phyloP scores from a whole-genome alignment of 305 asterid genomes.

The Fraxinus dipetala region DNA sequence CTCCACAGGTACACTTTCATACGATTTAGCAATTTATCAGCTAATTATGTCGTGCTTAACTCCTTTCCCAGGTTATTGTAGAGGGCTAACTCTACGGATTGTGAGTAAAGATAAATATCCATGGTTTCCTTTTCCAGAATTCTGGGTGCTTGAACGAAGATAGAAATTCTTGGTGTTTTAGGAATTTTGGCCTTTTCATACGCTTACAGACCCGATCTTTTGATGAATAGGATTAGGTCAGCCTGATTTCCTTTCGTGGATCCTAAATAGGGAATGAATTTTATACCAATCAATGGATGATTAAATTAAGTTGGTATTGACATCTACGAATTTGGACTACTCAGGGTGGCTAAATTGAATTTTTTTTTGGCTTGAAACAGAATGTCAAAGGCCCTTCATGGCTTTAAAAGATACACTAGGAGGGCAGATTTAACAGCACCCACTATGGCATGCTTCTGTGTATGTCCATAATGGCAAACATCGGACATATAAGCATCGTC shows the following conservation, averaged over 20 bases:
- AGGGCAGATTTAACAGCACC: not conserved
- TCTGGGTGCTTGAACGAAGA: not conserved
- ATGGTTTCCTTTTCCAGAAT: not conserved
- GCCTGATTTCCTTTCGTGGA: not conserved
- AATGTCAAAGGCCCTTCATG: not conserved
- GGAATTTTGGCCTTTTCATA: not conserved
- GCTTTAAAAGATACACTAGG: not conserved
- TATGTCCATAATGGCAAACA: not conserved
- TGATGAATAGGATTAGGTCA: not conserved
- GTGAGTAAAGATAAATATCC: not conserved
- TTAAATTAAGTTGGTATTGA: not conserved
- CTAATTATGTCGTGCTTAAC: not conserved
- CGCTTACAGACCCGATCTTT: not conserved
- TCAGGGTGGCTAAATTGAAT: not conserved
- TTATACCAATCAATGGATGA: not conserved
- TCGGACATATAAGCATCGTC: not conserved
- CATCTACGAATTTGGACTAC: not conserved
- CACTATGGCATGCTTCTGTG: not conserved
- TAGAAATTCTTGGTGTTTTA: not conserved
- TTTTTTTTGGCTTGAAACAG: not conserved
- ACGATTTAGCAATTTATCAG: not conserved
- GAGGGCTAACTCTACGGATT: not conserved
- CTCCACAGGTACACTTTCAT: conserved; percentile 48
- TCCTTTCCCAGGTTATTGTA: not conserved
- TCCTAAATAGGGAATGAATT: not conserved